Evolutionary conservation across 2,329 filamentous ascomycete genomes (phyloP).

Genomic region (Xylariaceae sp.): DNA sequence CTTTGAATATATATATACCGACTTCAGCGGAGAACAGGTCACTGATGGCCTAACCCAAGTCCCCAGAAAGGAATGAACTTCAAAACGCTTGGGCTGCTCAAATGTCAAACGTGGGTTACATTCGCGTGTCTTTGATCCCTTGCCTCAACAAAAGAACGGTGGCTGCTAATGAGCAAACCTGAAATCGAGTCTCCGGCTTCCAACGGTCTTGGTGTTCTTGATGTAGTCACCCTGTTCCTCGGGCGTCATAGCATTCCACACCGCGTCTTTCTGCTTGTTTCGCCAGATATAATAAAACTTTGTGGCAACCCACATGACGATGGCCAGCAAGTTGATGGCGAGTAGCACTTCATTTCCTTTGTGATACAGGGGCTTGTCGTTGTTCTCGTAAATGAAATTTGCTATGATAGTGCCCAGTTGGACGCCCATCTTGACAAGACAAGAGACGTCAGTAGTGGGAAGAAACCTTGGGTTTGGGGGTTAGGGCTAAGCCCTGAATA

Average conservation of each 20-base stretch:
- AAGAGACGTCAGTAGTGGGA: not conserved
- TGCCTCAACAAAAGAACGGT: no score
- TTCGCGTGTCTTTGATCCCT: no score
- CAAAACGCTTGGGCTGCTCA: no score
- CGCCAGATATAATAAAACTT: constrained; percentile 51
- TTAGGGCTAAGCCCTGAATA: not conserved
- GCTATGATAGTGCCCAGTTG: constrained; percentile 34
- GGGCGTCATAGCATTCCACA: constrained; percentile 46
- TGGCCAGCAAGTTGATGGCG: constrained; percentile 44
- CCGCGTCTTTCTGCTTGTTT: constrained; percentile 43
- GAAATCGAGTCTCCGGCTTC: constrained; percentile 42
- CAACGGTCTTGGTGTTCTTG: constrained; percentile 35
- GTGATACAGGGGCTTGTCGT: constrained; percentile 52
- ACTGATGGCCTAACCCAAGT: no score
- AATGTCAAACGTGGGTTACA: no score
- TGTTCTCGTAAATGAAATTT: constrained; percentile 48
- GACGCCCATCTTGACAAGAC: constrained; percentile 31
- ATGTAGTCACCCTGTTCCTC: constrained; percentile 48
- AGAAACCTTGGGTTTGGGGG: not conserved
- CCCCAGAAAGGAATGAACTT: no score
- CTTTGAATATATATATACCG: no score
- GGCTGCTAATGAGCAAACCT: constrained; percentile 36
- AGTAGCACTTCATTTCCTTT: constrained; percentile 53
- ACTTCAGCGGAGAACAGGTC: no score
- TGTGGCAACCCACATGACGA: constrained; percentile 46